Conservation (phyloP, 1,139 yeast genomes). For the Suhomyces bokatorum region DNA sequence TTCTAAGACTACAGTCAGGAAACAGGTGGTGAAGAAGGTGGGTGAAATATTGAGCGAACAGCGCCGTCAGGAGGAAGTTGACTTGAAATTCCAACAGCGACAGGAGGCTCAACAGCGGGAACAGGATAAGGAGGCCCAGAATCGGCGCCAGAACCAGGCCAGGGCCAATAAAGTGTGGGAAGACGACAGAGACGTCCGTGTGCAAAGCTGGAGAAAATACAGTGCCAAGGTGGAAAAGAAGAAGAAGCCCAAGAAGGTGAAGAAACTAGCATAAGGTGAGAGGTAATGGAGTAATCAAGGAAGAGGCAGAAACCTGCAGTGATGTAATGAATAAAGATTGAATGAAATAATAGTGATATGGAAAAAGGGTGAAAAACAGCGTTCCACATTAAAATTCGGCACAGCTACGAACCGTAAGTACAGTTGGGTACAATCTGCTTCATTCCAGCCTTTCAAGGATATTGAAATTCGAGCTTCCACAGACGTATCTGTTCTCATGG, state of each 20-base stretch:
- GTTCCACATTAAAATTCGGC: too few relatives aligned
- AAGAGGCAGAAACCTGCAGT: too few relatives aligned
- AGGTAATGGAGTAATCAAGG: too few relatives aligned
- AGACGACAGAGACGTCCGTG: slow-evolving; percentile 58
- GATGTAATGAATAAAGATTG: too few relatives aligned
- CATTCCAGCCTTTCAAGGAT: too few relatives aligned
- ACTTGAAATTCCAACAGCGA: slow-evolving; percentile 32
- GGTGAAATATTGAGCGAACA: slow-evolving; percentile 39
- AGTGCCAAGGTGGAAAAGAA: slow-evolving; percentile 45
- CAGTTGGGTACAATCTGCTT: too few relatives aligned
- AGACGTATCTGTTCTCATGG: too few relatives aligned
- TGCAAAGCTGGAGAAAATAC: slow-evolving; percentile 61
- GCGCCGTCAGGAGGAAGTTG: slow-evolving; percentile 32
- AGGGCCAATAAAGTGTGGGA: slow-evolving; percentile 60
- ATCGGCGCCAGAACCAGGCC: slow-evolving; percentile 39
- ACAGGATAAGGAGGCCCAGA: slow-evolving; percentile 33
- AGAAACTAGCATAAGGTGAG: slow-evolving; percentile 35
- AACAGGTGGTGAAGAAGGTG: slow-evolving; percentile 40
- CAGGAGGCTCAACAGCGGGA: slow-evolving; percentile 26
- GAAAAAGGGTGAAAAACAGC: too few relatives aligned
- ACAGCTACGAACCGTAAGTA: too few relatives aligned
- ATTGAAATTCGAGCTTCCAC: too few relatives aligned
- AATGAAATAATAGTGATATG: too few relatives aligned
- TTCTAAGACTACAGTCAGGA: slow-evolving; percentile 18
- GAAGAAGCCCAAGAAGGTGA: slow-evolving; percentile 40